Conservation (phyloP, 176 grass and related monocot genomes). For the Thinopyrum elongatum region DNA sequence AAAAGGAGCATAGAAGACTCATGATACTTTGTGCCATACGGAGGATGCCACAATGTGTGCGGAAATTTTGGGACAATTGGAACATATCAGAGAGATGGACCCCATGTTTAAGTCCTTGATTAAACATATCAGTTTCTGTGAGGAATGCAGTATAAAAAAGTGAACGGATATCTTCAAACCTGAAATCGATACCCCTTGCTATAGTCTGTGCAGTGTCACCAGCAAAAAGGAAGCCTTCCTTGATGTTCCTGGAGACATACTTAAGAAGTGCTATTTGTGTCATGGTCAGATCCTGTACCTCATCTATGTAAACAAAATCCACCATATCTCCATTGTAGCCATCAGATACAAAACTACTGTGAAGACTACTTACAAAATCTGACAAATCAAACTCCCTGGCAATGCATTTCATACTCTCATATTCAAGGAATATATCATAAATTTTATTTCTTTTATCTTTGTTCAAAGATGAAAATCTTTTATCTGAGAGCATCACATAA, state of each 20-base stretch:
- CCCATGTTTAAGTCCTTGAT: slow-evolving; percentile 40
- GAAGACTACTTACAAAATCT: slow-evolving; percentile 77
- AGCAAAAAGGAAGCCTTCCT: slow-evolving; percentile 82
- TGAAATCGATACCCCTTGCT: slow-evolving; percentile 85
- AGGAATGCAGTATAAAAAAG: slow-evolving; percentile 77
- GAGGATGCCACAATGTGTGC: slow-evolving; percentile 77
- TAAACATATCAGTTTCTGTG: slow-evolving; percentile 10
- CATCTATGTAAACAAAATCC: slow-evolving; percentile 85
- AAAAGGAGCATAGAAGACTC: slow-evolving; percentile 75
- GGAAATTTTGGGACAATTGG: slow-evolving; percentile 82
- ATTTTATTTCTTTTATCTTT: slow-evolving; percentile 43
- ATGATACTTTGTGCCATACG: slow-evolving; percentile 80
- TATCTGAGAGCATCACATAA: slow-evolving; percentile 72
- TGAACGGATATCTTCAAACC: slow-evolving; percentile 79
- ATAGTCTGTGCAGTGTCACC: slow-evolving; percentile 92
- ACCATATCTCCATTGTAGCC: slow-evolving; percentile 51
- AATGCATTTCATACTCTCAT: slow-evolving; percentile 60
- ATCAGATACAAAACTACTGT: slow-evolving; percentile 26
- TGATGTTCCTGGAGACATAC: slow-evolving; percentile 69
- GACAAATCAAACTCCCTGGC: slow-evolving; percentile 72
- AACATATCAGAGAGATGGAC: slow-evolving; percentile 54
- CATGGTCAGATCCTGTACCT: slow-evolving; percentile 91
- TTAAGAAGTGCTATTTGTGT: slow-evolving; percentile 74
- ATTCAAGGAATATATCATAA: slow-evolving; percentile 79
- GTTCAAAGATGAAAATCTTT: slow-evolving; percentile 58